Evolutionary conservation across 495 filamentous ascomycete species (phyloP).

Genomic region (Aeminium ludgeri): DNA sequence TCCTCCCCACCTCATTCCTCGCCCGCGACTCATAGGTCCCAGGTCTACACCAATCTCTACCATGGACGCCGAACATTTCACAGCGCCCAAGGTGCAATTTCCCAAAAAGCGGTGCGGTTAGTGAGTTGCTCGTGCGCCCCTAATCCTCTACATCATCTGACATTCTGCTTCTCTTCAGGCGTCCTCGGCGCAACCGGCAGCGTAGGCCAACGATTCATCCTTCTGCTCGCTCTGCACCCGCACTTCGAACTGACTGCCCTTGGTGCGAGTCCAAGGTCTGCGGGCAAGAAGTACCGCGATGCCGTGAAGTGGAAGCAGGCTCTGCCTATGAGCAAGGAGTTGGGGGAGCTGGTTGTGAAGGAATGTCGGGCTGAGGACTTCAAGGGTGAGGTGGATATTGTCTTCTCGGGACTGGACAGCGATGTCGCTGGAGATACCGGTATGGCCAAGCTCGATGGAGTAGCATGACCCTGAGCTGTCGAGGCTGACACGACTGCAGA

Average conservation of each 20-base stretch:
- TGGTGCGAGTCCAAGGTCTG: slow-evolving; percentile 25
- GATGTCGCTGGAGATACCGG: slow-evolving; percentile 30
- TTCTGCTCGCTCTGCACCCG: slow-evolving; percentile 28
- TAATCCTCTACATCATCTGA: neutral
- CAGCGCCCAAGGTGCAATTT: slow-evolving; percentile 19
- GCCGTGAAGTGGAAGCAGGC: slow-evolving; percentile 30
- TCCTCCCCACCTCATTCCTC: too few species aligned
- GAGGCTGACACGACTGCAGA: slow-evolving; percentile 14
- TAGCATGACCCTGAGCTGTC: neutral
- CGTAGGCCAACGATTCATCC: slow-evolving; percentile 30
- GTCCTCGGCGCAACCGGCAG: slow-evolving; percentile 31
- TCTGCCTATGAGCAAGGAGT: slow-evolving; percentile 24
- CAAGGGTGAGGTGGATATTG: slow-evolving; percentile 25
- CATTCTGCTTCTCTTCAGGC: slow-evolving; percentile 13
- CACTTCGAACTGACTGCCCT: slow-evolving; percentile 27
- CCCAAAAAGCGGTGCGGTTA: slow-evolving; percentile 27
- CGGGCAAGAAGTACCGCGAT: slow-evolving; percentile 30
- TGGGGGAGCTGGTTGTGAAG: slow-evolving; percentile 27
- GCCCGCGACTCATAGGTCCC: neutral
- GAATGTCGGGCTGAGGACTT: slow-evolving; percentile 26
- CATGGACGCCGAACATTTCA: slow-evolving; percentile 26
- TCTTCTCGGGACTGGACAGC: slow-evolving; percentile 30
- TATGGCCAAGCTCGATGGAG: slow-evolving; percentile 6
- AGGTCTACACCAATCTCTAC: neutral
- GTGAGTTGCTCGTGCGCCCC: slow-evolving; percentile 10